Evolutionary conservation across 116 monocot species (phyloP).

Genomic region (Papilionanthe hybrid): DNA sequence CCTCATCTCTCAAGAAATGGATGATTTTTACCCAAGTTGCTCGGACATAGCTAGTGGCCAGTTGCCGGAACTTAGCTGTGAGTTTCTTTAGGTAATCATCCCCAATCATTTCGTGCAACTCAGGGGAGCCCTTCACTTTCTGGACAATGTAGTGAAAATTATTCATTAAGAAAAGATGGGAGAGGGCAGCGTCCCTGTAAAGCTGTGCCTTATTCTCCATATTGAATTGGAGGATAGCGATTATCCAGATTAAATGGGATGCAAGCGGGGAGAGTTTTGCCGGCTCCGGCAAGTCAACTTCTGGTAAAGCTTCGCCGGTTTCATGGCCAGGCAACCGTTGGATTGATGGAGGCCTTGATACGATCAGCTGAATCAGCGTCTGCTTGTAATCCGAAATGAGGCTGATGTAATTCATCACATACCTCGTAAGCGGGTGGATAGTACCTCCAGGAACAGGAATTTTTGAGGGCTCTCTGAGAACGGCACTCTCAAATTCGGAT

Average conservation of each 20-base stretch:
- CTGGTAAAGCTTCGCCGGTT: not conserved
- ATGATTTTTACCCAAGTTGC: constrained; percentile 57
- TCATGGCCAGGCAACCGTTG: constrained; percentile 16
- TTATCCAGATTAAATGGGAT: constrained; percentile 54
- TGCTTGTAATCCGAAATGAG: constrained; percentile 61
- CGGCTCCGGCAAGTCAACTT: constrained; percentile 43
- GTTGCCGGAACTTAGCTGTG: constrained; percentile 36
- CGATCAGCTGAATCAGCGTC: constrained; percentile 54
- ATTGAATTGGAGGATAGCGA: constrained; percentile 46
- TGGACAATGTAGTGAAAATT: constrained; percentile 79
- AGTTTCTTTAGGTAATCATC: constrained; percentile 53
- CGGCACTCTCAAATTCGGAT: constrained; percentile 68
- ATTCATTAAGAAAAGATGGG: constrained; percentile 78
- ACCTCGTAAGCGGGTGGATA: constrained; percentile 73
- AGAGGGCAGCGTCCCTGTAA: constrained; percentile 53
- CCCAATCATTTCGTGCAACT: constrained; percentile 46
- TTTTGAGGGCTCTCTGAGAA: constrained; percentile 40
- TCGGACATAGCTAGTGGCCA: constrained; percentile 63
- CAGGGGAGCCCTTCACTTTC: constrained; percentile 56
- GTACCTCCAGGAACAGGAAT: constrained; percentile 64
- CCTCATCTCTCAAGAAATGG: constrained; percentile 67
- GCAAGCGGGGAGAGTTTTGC: constrained; percentile 45
- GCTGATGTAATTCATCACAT: constrained; percentile 91
- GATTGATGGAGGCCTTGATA: constrained; percentile 26
- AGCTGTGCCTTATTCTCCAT: constrained; percentile 56